Conservation (phyloP, 2,329 filamentous ascomycete genomes). For the Trichoderma sp. region DNA sequence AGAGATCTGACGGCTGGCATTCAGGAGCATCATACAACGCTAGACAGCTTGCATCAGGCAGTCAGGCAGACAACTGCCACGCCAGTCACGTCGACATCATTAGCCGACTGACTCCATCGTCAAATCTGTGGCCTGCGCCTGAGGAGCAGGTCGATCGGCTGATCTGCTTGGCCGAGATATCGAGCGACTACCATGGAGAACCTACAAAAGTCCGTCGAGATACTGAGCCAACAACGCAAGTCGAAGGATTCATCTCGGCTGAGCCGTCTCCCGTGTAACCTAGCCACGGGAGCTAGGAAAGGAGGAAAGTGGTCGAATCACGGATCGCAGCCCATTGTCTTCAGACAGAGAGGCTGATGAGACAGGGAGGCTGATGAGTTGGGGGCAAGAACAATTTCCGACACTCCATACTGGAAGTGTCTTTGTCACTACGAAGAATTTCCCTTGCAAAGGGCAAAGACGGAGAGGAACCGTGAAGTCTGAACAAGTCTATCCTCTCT, state of each 20-base stretch:
- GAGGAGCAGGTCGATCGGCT: background rate
- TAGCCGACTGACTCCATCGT: background rate
- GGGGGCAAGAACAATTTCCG: background rate
- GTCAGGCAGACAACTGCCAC: background rate
- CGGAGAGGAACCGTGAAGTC: background rate
- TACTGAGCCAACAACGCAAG: background rate
- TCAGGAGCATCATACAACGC: too few relatives aligned
- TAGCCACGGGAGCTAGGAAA: conserved; percentile 14
- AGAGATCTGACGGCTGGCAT: conserved; percentile 10
- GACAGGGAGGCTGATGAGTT: background rate
- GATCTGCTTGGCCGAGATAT: background rate
- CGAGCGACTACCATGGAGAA: background rate
- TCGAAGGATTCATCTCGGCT: conserved; percentile 15
- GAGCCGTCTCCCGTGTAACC: conserved; percentile 10
- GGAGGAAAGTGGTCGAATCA: background rate
- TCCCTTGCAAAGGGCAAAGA: background rate
- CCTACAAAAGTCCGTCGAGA: background rate
- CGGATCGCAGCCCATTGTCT: background rate
- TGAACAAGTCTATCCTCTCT: background rate
- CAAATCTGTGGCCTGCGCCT: background rate
- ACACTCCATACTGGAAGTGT: background rate
- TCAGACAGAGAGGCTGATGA: background rate
- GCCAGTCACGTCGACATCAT: background rate
- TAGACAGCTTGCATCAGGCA: background rate
- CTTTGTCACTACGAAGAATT: background rate